Evolutionary conservation across 768 basidiomycete genomes (phyloP).

Genomic region (Megacollybia marginata): DNA sequence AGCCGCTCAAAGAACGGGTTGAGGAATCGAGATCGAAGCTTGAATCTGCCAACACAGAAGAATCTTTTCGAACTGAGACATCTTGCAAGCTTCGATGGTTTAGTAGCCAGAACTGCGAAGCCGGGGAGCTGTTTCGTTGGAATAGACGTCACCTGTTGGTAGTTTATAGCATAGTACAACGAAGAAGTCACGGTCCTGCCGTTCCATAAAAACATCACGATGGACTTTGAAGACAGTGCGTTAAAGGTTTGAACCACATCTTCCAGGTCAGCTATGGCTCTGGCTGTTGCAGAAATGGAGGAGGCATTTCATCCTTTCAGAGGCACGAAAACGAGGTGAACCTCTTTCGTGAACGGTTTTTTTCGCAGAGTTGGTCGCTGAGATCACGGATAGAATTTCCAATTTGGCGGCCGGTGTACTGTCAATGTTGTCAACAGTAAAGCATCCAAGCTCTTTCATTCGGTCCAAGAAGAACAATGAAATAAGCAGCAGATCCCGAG

Average conservation of each 20-base stretch:
- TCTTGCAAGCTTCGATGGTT: slow-evolving; percentile 95
- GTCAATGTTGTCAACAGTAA: too few relatives aligned
- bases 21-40: too few relatives aligned
- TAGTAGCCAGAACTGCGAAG: slow-evolving; percentile 99
- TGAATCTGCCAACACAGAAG: too few relatives aligned
- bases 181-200: slow-evolving; percentile 39
- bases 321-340: slow-evolving; percentile 87
- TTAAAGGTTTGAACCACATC: slow-evolving; percentile 67
- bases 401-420: too few relatives aligned
- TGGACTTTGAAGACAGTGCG: slow-evolving; percentile 93
- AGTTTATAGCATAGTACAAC: not conserved
- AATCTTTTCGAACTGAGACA: slow-evolving; percentile 78
- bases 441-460: too few relatives aligned
- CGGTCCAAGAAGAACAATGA: too few relatives aligned
- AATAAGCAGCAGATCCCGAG: too few relatives aligned
- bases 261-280: slow-evolving; percentile 71
- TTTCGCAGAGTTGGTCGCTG: too few relatives aligned
- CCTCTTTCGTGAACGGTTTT: too few relatives aligned
- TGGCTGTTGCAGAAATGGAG: slow-evolving; percentile 54
- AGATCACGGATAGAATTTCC: too few relatives aligned
- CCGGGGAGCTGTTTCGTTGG: slow-evolving; percentile 97
- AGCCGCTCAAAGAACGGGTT: too few relatives aligned
- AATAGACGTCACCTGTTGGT: slow-evolving; percentile 55
- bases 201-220: slow-evolving; percentile 96
- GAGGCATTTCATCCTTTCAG: slow-evolving; percentile 50